Percentiles rank a stretch among this genome's conserved stretches.
These are phyloP conservation scores for Melanopsichium pennsylvanicum DNA, from an alignment of 1,284 basidiomycete genomes.

Conservation along the genomic window DNA sequence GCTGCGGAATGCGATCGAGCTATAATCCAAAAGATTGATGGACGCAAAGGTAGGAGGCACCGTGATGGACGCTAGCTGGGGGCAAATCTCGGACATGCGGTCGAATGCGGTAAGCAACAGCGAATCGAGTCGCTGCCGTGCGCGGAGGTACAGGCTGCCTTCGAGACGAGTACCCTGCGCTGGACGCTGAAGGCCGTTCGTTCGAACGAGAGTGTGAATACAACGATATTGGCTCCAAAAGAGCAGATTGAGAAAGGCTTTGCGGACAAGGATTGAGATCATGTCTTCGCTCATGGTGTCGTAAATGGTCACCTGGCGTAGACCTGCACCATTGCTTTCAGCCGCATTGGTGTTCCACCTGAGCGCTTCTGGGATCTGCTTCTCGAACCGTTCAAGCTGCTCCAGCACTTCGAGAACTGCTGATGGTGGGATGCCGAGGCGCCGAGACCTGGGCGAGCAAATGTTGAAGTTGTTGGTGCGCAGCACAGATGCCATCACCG, in stretches of 20 bases:
- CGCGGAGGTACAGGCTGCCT: constrained; percentile 16
- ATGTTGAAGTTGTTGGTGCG: constrained; percentile 28
- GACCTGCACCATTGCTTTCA: neutral
- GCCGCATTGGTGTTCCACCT: constrained; percentile 11
- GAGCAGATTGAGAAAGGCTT: constrained; percentile 27
- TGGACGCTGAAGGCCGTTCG: constrained; percentile 28
- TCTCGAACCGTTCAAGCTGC: constrained; percentile 29
- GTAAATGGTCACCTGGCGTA: constrained; percentile 18
- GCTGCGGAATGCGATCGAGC: constrained; percentile 39
- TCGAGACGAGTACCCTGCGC: constrained; percentile 14
- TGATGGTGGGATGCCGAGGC: constrained; percentile 28
- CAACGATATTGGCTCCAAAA: constrained; percentile 31
- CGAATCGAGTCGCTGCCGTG: constrained; percentile 30
- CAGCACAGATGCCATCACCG: constrained; percentile 28
- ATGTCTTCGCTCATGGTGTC: constrained; percentile 29
- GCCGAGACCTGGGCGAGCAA: constrained; percentile 27
- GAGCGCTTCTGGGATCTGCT: constrained; percentile 29
- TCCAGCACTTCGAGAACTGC: constrained; percentile 34
- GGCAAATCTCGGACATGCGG: constrained; percentile 26
- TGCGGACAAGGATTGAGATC: constrained; percentile 35
- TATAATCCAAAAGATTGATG: constrained; percentile 33
- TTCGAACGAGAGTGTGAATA: constrained; percentile 28
- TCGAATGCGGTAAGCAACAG: constrained; percentile 23
- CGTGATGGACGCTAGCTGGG: constrained; percentile 28
- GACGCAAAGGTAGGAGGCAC: constrained; percentile 20